Evolutionary conservation across 106 monocot species (phyloP).

Genomic region (Dioscorea dumetorum): DNA sequence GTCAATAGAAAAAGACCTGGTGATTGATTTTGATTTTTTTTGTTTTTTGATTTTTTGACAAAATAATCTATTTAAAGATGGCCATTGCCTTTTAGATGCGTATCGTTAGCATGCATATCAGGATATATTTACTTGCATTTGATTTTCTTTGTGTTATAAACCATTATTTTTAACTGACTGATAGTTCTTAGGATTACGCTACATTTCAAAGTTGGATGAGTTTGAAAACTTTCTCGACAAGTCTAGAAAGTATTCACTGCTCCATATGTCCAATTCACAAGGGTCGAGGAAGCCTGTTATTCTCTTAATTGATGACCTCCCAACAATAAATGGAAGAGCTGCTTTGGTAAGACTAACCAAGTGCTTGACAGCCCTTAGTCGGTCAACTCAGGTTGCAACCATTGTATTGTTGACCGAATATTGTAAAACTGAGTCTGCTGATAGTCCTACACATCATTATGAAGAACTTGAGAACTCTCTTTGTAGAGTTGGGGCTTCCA

Average conservation of each 20-base stretch:
- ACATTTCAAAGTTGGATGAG: slow-evolving; percentile 92
- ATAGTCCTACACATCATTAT: slow-evolving; percentile 19
- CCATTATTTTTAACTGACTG: slow-evolving; percentile 1
- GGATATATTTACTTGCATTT: no score
- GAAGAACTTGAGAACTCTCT: slow-evolving; percentile 70
- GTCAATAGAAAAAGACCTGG: no score
- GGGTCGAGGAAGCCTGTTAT: slow-evolving; percentile 47
- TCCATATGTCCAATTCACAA: slow-evolving; percentile 22
- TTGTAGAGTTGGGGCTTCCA: slow-evolving; percentile 73
- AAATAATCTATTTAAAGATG: no score
- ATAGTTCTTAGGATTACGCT: slow-evolving; percentile 48
- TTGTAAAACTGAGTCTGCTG: slow-evolving; percentile 46
- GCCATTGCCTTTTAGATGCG: no score
- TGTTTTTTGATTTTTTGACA: no score
- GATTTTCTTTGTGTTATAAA: background rate
- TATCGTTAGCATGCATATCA: no score
- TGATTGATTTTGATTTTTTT: no score
- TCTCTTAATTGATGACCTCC: slow-evolving; percentile 91
- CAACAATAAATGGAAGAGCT: slow-evolving; percentile 68
- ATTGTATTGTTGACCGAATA: slow-evolving; percentile 78
- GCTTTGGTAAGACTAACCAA: slow-evolving; percentile 63
- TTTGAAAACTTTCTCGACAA: slow-evolving; percentile 77
- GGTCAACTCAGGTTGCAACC: slow-evolving; percentile 58
- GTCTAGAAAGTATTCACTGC: slow-evolving; percentile 71
- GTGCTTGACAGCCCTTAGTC: slow-evolving; percentile 57